Evolutionary conservation across 2,329 filamentous ascomycete species (phyloP).

Genomic region (Apiospora sp.): DNA sequence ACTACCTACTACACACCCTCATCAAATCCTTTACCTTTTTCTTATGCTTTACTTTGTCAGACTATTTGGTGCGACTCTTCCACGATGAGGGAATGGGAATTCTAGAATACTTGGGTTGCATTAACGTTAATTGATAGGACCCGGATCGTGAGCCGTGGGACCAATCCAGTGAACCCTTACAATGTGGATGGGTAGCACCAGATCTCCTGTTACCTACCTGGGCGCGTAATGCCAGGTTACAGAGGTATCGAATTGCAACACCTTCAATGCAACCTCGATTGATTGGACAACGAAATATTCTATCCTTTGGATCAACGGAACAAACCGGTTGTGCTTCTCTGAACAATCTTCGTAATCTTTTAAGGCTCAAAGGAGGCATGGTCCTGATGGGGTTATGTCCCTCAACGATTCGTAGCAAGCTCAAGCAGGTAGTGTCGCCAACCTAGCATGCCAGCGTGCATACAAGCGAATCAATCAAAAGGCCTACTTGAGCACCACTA

Average conservation of each 20-base stretch:
- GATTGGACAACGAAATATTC: background rate
- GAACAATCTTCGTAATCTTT: background rate
- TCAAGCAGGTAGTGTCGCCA: background rate
- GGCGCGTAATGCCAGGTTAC: background rate
- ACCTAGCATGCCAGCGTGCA: background rate
- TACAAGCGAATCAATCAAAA: background rate
- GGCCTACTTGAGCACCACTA: too few relatives aligned
- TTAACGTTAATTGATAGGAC: background rate
- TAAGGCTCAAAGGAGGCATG: background rate
- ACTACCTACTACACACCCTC: background rate
- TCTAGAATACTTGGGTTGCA: background rate
- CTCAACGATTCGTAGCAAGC: background rate
- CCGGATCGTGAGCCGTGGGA: background rate
- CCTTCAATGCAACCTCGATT: background rate
- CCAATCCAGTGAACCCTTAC: background rate
- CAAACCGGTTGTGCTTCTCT: background rate
- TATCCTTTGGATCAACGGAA: background rate
- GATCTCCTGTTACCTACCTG: background rate
- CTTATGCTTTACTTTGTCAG: background rate
- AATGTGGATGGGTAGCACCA: background rate
- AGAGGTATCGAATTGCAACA: background rate
- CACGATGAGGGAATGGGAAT: background rate
- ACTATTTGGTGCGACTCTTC: background rate
- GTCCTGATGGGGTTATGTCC: background rate
- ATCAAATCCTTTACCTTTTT: background rate